Base-by-base conservation (phyloP, 2,329 filamentous ascomycete genomes). In the Pseudogymnoascus sp. region DNA sequence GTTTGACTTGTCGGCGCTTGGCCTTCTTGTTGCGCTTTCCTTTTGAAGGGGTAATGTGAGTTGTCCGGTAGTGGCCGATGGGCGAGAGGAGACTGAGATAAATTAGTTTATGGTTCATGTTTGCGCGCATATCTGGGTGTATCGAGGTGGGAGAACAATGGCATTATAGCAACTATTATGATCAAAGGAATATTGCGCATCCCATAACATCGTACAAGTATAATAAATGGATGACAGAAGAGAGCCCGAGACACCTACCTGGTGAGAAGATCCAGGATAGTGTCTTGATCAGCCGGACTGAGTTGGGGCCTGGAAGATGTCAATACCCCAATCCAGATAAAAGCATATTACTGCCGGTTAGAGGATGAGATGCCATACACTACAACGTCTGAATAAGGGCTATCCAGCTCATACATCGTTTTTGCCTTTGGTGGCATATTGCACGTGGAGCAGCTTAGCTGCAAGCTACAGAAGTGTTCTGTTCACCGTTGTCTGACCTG, bases 211-310 rank as follows among this genome's bases (percentile, higher is more conserved):
- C 58, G 17, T 44, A 35, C 8, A 33, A 35, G 63, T 29, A 27
- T 27, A 13, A 29, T n/a, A 38, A n/a, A 42, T 15, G 39, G 31
- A 38, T 21, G 17, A 13, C 17, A 59, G 58, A 17, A 38, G 13
- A 27, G 33, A 38, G 27, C 4, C n/a, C 5, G n/a, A 2, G 13
- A 13, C 21, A 74, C 76, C 68, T 79, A 89, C 87, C 78, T 81
- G 81, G 83, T 88, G 4, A 90, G 77, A 58, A 91, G 76, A 65
- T 89, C 85, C 8, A 90, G 71, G 38, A 90, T 86, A 3, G 80
- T 78, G 60, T 86, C 81, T 72, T 89, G 85, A 60, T 89, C 79
- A 58, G 83, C 76, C 15, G 75, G 70, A 1, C 78, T 76, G 44
- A 89, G 79, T 42, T 79, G 73, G 6, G 88, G 88, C 86, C 88